Base-by-base conservation (phyloP, 1,284 basidiomycete species). In the Moniliella sp. region DNA sequence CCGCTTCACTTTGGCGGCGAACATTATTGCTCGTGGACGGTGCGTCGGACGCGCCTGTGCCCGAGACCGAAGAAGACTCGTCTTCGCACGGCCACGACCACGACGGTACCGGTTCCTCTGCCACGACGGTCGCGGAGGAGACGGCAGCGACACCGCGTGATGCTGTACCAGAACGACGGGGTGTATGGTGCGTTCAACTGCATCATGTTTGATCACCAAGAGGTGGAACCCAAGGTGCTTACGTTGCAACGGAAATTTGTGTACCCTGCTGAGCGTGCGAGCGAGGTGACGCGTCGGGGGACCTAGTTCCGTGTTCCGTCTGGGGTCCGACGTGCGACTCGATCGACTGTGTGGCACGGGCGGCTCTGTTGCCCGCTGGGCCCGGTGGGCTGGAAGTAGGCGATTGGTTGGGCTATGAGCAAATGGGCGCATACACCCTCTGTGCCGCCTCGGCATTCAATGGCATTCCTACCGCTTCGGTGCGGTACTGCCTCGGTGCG, bases 171-270 rank as follows among this genome's bases (percentile, higher is more conserved):
- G 39, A 59, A 59, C 39, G 56, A 59, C 35, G 56, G 56, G 18
- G 43, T 57, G 25, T 97, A 97, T 63, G 86, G 88, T 33, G 79
- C 88, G 13, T 94, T 97, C 72, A 94, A 97, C 70, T 84, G 81
- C 63, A 79, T 82, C 63, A 67, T 88, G 57, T 88, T 86, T 62
- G 82, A 88, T 64, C 83, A 86, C 64, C 79, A 83, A 57, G 71
- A 74, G 39, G 76, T 80, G 12, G 70, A 76, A 51, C 82, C 82
- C 25, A 75, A 79, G 61, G 78, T 82, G 16, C 67, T 86, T 32
- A 71, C 70, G 12, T 52, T 59, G 3, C 35, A 46, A 5, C 36
- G 43, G 25, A 32, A 50, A 29, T 56, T 48, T 27, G 47, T 42
- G 9, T 59, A 57, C 62, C n/a, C n/a, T n/a, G n/a, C n/a, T n/a